Evolutionary conservation across 352 stramenopile species (phyloP).

Genomic region (Pythium oligandrum): DNA sequence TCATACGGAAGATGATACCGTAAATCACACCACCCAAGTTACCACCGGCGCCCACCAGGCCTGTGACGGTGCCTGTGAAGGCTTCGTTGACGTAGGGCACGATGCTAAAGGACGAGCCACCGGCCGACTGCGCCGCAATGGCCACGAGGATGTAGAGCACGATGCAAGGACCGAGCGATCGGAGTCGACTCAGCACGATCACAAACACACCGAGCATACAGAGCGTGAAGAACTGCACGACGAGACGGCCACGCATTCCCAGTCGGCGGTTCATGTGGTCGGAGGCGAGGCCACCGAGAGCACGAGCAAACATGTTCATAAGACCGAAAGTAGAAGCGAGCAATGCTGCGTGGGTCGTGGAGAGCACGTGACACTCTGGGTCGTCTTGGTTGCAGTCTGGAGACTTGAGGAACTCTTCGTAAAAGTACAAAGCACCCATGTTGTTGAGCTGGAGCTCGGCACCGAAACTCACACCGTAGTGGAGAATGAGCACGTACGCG

Average conservation of each 20-base stretch:
- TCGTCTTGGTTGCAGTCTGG: slow-evolving; percentile 30
- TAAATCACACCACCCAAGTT: slow-evolving; percentile 72
- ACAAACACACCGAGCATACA: slow-evolving; percentile 74
- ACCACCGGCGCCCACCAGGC: slow-evolving; percentile 55
- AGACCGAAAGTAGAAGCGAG: slow-evolving; percentile 92
- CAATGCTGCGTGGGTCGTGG: slow-evolving; percentile 64
- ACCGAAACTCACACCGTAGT: slow-evolving; percentile 94
- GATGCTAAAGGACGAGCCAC: slow-evolving; percentile 61
- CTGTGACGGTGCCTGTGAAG: slow-evolving; percentile 61
- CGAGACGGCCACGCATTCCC: slow-evolving; percentile 89
- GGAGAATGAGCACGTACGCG: slow-evolving; percentile 89
- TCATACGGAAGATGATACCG: slow-evolving; percentile 57
- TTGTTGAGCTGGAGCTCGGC: slow-evolving; percentile 96
- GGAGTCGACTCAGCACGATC: slow-evolving; percentile 83
- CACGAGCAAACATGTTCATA: slow-evolving; percentile 93
- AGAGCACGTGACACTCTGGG: slow-evolving; percentile 33
- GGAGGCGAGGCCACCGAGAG: slow-evolving; percentile 80
- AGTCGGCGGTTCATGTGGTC: slow-evolving; percentile 80
- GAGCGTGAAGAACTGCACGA: slow-evolving; percentile 79
- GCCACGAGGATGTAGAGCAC: slow-evolving; percentile 90
- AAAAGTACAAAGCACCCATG: slow-evolving; percentile 92
- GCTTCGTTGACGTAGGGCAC: slow-evolving; percentile 69
- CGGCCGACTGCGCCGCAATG: slow-evolving; percentile 85
- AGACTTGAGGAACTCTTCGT: slow-evolving; percentile 75
- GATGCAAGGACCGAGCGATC: slow-evolving; percentile 68